Evolutionary conservation across 1,139 yeast species (phyloP).

Genomic region (Trichomonascaceae sp.): DNA sequence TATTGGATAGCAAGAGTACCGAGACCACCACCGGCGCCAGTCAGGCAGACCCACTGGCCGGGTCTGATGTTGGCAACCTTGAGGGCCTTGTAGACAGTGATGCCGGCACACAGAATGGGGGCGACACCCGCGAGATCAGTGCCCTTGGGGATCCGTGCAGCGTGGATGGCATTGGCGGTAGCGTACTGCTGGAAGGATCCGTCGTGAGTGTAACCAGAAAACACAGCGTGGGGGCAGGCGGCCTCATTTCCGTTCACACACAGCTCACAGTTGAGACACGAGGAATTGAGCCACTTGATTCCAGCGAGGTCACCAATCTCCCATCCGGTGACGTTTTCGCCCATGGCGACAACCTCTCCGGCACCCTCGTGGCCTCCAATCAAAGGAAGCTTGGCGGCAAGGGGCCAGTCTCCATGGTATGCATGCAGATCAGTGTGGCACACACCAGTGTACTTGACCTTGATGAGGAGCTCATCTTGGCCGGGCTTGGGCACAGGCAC

Average conservation of each 20-base stretch:
- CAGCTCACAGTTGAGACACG: constrained; percentile 62
- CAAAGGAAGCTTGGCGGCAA: constrained; percentile 49
- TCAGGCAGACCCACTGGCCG: constrained; percentile 69
- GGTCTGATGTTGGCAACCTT: constrained; percentile 53
- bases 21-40: constrained; percentile 81
- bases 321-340: constrained; percentile 54
- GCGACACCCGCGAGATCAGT: constrained; percentile 63
- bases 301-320: constrained; percentile 70
- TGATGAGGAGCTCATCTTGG: constrained; percentile 46
- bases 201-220: constrained; percentile 70
- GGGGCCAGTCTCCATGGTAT: constrained; percentile 65
- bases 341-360: constrained; percentile 66
- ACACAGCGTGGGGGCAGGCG: constrained; percentile 52
- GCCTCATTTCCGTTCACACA: constrained; percentile 59
- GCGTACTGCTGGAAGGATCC: constrained; percentile 81
- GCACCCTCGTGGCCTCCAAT: constrained; percentile 88
- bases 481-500: constrained; percentile 52
- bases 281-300: constrained; percentile 56
- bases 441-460: constrained; percentile 54
- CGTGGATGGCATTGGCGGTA: constrained; percentile 77
- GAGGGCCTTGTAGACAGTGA: constrained; percentile 73
- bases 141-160: constrained; percentile 60
- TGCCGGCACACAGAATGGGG: constrained; percentile 72
- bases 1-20: constrained; percentile 73
- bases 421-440: constrained; percentile 63